phyloP scores from a whole-genome alignment of 2,329 filamentous ascomycete species.

The Exutisphaerella laricina region DNA sequence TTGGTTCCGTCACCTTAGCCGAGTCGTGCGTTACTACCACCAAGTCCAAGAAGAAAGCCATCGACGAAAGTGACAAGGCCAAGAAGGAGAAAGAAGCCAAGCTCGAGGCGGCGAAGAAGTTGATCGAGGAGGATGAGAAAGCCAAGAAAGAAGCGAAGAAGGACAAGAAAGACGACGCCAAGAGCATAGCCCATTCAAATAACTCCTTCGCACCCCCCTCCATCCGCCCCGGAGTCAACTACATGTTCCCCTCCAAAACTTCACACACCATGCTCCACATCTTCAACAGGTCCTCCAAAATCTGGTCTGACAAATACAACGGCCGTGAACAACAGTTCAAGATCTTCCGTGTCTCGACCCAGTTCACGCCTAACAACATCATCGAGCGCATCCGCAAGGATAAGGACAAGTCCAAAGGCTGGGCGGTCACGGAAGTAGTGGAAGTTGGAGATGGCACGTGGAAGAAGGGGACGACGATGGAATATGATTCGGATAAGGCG shows the following conservation, averaged over 20 bases:
- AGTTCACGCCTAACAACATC: conserved; percentile 24
- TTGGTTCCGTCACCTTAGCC: neutral
- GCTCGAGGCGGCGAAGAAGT: no score
- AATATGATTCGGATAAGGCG: conserved; percentile 27
- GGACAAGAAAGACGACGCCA: neutral
- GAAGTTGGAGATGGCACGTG: conserved; percentile 31
- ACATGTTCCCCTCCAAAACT: conserved; percentile 24
- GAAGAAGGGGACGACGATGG: conserved; percentile 29
- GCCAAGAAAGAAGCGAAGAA: neutral
- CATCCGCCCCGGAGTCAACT: conserved; percentile 24
- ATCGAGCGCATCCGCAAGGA: conserved; percentile 28
- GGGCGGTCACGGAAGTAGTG: conserved; percentile 24
- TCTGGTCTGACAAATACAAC: conserved; percentile 26
- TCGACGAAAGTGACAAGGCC: neutral
- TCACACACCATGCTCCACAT: conserved; percentile 29
- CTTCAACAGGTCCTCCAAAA: conserved; percentile 23
- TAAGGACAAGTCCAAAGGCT: neutral
- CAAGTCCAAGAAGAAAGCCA: neutral
- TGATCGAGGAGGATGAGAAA: neutral
- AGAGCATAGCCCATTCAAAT: neutral
- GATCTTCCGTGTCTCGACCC: conserved; percentile 30
- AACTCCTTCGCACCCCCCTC: conserved; percentile 12
- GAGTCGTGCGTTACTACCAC: neutral
- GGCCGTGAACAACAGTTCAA: conserved; percentile 25
- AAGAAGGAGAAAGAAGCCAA: neutral